Conservation (phyloP, 2,329 filamentous ascomycete species). For the Anthostomella pinea region DNA sequence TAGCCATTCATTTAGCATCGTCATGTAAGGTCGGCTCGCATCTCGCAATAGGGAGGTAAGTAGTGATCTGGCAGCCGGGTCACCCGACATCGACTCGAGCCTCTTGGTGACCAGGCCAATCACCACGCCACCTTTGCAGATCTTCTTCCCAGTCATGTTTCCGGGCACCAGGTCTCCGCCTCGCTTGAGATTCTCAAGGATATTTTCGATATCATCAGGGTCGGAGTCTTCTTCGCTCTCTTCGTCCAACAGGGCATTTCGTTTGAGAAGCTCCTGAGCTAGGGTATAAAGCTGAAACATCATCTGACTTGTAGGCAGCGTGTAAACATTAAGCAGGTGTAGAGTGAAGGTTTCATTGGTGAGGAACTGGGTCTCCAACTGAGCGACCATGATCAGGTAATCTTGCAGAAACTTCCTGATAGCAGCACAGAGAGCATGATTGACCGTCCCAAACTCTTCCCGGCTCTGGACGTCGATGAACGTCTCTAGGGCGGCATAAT, state of each 20-base stretch:
- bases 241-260: constrained; percentile 83
- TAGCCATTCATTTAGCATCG: constrained; percentile 97
- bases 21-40: constrained; percentile 92
- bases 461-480: constrained; percentile 94
- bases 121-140: constrained; percentile 97
- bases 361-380: constrained; percentile 88
- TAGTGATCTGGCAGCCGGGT: constrained; percentile 80
- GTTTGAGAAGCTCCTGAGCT: constrained; percentile 81
- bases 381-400: constrained; percentile 87
- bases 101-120: constrained; percentile 81
- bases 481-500: constrained; percentile 86
- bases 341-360: constrained; percentile 87
- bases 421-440: constrained; percentile 93
- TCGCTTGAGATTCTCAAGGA: constrained; percentile 84
- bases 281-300: constrained; percentile 86
- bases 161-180: constrained; percentile 78
- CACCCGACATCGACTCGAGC: constrained; percentile 86
- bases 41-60: constrained; percentile 81
- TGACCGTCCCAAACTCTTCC: constrained; percentile 90
- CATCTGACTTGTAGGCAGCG: constrained; percentile 85
- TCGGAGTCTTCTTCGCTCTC: constrained; percentile 70
- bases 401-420: constrained; percentile 90
- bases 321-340: constrained; percentile 89
- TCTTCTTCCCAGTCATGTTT: constrained; percentile 80
- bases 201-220: constrained; percentile 84